Conservation (phyloP, 2,329 filamentous ascomycete genomes). For the Trichoderma endophyticum region DNA sequence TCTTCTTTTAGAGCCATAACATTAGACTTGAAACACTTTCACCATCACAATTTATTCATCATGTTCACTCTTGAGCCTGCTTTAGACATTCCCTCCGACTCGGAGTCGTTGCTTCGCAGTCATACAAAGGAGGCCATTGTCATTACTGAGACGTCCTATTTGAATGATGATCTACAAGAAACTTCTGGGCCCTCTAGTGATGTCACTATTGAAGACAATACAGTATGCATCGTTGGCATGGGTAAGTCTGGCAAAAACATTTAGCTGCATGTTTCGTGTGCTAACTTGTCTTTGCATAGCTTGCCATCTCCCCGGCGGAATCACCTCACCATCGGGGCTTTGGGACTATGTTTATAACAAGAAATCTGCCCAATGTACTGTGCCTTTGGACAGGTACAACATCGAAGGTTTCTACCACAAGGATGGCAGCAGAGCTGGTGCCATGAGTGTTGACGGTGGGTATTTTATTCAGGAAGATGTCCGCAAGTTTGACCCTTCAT, state of each 20-base stretch:
- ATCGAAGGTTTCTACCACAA: slow-evolving; percentile 19
- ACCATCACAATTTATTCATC: neutral
- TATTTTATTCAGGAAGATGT: slow-evolving; percentile 25
- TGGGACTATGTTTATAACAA: slow-evolving; percentile 34
- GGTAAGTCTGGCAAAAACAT: neutral
- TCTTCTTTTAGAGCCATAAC: neutral
- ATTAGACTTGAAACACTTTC: neutral
- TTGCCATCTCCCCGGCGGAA: slow-evolving; percentile 15
- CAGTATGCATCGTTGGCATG: slow-evolving; percentile 12
- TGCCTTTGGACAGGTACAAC: slow-evolving; percentile 28
- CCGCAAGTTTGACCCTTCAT: slow-evolving; percentile 5
- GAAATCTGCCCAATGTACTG: slow-evolving; percentile 25
- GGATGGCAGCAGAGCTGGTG: slow-evolving; percentile 13
- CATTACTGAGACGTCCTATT: neutral
- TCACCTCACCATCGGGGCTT: slow-evolving; percentile 18
- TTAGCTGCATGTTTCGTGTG: neutral
- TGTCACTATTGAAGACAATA: slow-evolving; percentile 3
- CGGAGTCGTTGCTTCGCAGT: neutral
- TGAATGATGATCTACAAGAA: slow-evolving; percentile 4
- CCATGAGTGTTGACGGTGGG: slow-evolving; percentile 22
- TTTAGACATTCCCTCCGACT: neutral
- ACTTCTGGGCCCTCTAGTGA: slow-evolving; percentile 8
- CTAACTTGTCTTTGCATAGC: neutral
- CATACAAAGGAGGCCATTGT: slow-evolving; percentile 3
- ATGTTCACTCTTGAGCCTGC: slow-evolving; percentile 13